Evolutionary conservation across 2,329 filamentous ascomycete species (phyloP), one percentile per base, ranked within the genome.

Genomic region (Alternaria atra): DNA sequence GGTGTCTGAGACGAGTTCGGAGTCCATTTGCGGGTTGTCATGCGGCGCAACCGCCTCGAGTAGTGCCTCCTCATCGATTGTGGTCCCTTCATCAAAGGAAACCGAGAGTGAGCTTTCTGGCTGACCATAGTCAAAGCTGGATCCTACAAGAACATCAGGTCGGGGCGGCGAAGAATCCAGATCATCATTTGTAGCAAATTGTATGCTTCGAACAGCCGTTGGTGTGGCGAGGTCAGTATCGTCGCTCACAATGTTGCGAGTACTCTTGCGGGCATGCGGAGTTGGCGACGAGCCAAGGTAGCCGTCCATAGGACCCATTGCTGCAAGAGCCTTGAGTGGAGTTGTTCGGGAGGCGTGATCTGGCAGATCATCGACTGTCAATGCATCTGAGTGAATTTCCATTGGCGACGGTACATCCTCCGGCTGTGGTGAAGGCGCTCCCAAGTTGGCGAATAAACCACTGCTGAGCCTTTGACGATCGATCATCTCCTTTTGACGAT

Each of bases 401-500:
- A 70, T 61, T 6, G 69, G 76, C 65, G 67, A 74, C 53, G 68
- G 57, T 6, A 53, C 55, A 1, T 64, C 63, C 20, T 67, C 67
- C 40, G 44, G 58, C 20, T 56, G 61, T 34, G 53, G 61, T 15
- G 73, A 71, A 15, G 52, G 64, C 13, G 72, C 71, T 10, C 69
- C 66, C 48, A 94, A 83, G 20, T 90, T 87, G 1, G 90, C 84
- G 67, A 93, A 94, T 63, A 94, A 82, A 0, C 84, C 84, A 5
- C 87, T 85, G 25, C 90, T 88, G 8, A 79, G 78, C 46, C 84
- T 84, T 73, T 96, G 92, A 51, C 90, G 85, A 68, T 92, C 88
- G 46, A 89, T 86, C 42, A 94, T 88, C 70, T 97, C 92, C 70
- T 85, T 90, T 75, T 97, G 93, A 43, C 88, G 86, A 35, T 94